Percentiles rank a stretch among this genome's conserved stretches.
phyloP scores from a whole-genome alignment of 768 basidiomycete genomes.

The Collybia mongolica region DNA sequence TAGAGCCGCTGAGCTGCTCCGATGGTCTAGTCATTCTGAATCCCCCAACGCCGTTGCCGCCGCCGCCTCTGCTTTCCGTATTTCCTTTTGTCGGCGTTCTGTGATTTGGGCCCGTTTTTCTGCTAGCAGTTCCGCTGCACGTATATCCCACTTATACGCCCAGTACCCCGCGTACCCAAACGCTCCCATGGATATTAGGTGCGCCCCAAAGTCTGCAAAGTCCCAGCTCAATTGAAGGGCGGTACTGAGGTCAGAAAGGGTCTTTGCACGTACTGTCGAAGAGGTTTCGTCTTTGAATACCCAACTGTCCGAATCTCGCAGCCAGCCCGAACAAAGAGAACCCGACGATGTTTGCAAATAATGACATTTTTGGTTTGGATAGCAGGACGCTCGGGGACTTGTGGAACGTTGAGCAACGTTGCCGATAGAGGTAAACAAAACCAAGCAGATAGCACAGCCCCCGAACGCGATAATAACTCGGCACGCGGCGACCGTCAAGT shows the following conservation, averaged over 20 bases:
- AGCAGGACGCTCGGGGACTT: constrained; percentile 10
- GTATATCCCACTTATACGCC: constrained; percentile 64
- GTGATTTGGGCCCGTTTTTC: constrained; percentile 62
- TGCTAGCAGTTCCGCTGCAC: constrained; percentile 59
- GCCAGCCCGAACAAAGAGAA: constrained; percentile 84
- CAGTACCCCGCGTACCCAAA: constrained; percentile 79
- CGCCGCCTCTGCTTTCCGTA: constrained; percentile 29
- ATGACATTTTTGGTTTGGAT: constrained; percentile 43
- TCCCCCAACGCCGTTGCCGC: constrained; percentile 18
- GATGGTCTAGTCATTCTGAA: constrained; percentile 6
- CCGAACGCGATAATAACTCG: constrained; percentile 22
- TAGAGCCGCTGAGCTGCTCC: not conserved
- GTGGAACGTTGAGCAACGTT: constrained; percentile 6
- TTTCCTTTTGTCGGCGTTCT: constrained; percentile 43
- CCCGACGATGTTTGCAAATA: constrained; percentile 70
- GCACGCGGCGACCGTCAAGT: constrained; percentile 7
- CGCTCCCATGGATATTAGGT: constrained; percentile 62
- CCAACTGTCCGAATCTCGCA: constrained; percentile 82
- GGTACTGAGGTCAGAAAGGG: not conserved
- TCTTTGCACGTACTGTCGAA: constrained; percentile 64
- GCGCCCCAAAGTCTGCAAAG: constrained; percentile 65
- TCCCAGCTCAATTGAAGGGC: not conserved
- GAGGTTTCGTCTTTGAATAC: constrained; percentile 78
- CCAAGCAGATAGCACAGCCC: constrained; percentile 36
- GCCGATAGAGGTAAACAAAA: constrained; percentile 21